These are phyloP conservation scores for Zygoascus hellenicus DNA, from an alignment of 1,139 yeast species.

Conservation along the genomic window DNA sequence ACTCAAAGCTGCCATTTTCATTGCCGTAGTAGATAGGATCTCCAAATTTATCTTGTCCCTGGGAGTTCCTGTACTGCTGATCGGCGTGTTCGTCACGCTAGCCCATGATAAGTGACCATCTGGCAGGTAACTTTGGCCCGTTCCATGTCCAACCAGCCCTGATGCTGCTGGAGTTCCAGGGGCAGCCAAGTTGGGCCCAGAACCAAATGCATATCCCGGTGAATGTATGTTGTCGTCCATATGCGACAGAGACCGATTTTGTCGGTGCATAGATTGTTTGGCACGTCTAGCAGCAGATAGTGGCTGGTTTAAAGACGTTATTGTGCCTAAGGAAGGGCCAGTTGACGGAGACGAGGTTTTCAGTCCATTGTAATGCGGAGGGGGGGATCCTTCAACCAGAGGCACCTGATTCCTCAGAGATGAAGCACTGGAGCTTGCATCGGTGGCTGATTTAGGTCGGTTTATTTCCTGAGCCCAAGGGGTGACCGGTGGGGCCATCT, in stretches of 20 bases:
- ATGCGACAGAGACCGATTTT: conserved; percentile 20
- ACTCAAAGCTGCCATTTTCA: conserved; percentile 36
- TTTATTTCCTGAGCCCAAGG: conserved; percentile 26
- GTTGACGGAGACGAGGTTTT: not conserved
- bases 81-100: conserved; percentile 25
- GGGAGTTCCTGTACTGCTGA: conserved; percentile 15
- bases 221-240: conserved; percentile 16
- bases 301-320: no score
- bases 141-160: not conserved
- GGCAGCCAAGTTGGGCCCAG: not conserved
- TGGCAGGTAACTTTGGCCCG: conserved; percentile 16
- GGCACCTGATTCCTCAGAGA: conserved; percentile 4
- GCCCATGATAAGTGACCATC: conserved; percentile 26
- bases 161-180: not conserved
- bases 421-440: conserved; percentile 8
- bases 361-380: not conserved
- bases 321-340: not conserved
- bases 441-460: conserved; percentile 29
- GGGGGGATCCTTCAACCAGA: not conserved
- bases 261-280: conserved; percentile 8
- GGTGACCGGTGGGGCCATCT: conserved; percentile 18
- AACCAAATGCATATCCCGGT: not conserved
- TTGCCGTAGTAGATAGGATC: conserved; percentile 31
- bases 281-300: conserved; percentile 1
- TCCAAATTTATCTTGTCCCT: conserved; percentile 23